Evolutionary conservation across 306 rosid genomes (phyloP), one percentile per base, ranked within the genome.

Genomic region (Trifolium pratense): DNA sequence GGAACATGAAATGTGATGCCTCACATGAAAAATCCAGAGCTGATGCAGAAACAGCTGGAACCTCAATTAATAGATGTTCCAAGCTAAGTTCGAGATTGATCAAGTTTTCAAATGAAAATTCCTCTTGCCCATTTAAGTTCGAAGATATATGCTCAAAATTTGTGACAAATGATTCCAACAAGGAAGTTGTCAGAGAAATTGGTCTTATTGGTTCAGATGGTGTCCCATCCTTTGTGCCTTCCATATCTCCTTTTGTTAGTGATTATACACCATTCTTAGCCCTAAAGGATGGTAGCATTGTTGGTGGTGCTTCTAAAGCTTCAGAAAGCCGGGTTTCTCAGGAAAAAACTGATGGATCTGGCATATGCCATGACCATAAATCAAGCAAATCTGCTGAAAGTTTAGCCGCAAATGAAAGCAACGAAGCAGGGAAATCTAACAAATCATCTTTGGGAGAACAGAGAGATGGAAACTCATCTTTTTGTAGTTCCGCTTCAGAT

Each of bases 201-300:
- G 99, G 99, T 70, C 89, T 95, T 55, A 86, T 95, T 75, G 88
- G 86, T 79, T 88, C 89, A 18, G 83, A 85, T 69, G 99, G 97
- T 56, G 68, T 67, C 66, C 91, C 90, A 29, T 87, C 89, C 62
- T 81, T 90, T 87, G 70, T 82, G 39, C 78, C 93, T 59, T 74
- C 85, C 42, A 10, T 82, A 26, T 83, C 90, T 79, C 88, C 92
- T 49, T 81, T 72, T 79, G 81, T 82, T 68, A 45, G 85, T 70
- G 96, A 90, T 49, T 86, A 81, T 76, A 73, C 82, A 14, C 80
- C 70, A 51, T 60, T 79, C 15, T 75, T 86, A 70, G 48, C 82
- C 79, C 84, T 83, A 75, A 83, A 80, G 73, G 87, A 83, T 69
- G 82, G 39, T 11, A 25, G 75, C 74, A 66, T 56, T 60, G 62